Evolutionary conservation across 2,329 filamentous ascomycete genomes (phyloP), one percentile per base, ranked within the genome.

Genomic region (Colletotrichum chrysophilum): DNA sequence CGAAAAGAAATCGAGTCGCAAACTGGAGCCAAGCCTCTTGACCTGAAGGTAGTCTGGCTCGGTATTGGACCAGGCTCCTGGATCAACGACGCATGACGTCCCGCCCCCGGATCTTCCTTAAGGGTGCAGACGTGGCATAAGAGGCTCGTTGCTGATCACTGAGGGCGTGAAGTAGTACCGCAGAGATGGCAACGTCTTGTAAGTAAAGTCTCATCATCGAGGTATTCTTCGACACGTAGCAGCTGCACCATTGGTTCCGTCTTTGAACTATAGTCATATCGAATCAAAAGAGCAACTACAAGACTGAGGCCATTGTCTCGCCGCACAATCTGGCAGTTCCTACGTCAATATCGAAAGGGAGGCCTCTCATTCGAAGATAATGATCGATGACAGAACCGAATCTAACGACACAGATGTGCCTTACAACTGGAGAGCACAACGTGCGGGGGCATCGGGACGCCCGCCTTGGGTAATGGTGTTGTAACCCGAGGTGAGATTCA

Each of bases 341-440:
- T 75, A 66, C 71, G 24, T 76, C 74, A 76, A 75, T 76, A 61
- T 71, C 21, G 38, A 18, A 16, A 21, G 14, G 26, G 56, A 28
- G 32, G 34, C 21, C 30, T 14, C 30, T 24, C 9, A 24, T 26
- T 55, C 13, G 10, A 18, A 34, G 30, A 7, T 28, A 26, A 58
- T 55, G 13, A 38, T 38, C 8, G 48, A 48, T 12, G 26, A 26
- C 18, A 48, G n/a, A 66, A 62, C 60, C 21, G 38, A 24, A 18
- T 58, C 32, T 32, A 64, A 67, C 43, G 56, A 72, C 21, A 58
- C 69, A 61, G 32, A 52, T 52, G 43, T 24, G 26, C n/a, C 32
- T 58, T 75, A 58, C 62, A 69, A 64, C 73, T 64, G 73, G 72
- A 55, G 26, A 64, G n/a, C 43, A 52, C 43, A 28, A 24, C 65